phyloP scores from a whole-genome alignment of 805 yeast genomes.

The Starmerella kuoi region DNA sequence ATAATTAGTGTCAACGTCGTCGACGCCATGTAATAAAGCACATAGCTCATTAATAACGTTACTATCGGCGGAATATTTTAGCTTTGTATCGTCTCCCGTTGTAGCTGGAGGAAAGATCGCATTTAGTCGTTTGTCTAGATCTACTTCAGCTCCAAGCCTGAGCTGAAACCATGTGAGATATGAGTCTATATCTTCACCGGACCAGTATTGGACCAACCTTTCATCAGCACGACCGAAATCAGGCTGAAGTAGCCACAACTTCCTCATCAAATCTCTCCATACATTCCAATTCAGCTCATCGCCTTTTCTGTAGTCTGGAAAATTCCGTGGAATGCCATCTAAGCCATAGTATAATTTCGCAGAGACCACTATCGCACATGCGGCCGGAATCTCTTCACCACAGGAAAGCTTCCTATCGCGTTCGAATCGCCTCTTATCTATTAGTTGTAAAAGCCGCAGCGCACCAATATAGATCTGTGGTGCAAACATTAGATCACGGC shows the following conservation, averaged over 20 bases:
- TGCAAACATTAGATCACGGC: slow-evolving; percentile 37
- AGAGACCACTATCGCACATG: slow-evolving; percentile 12
- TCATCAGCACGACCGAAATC: slow-evolving; percentile 25
- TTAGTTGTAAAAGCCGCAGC: slow-evolving; percentile 22
- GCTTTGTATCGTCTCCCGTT: background rate
- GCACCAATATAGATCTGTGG: slow-evolving; percentile 37
- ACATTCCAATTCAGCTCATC: slow-evolving; percentile 21
- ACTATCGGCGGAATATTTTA: background rate
- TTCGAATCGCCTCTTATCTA: background rate
- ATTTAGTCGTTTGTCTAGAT: slow-evolving; percentile 11
- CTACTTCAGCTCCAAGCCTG: background rate
- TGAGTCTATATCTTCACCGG: slow-evolving; percentile 33
- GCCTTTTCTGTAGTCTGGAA: slow-evolving; percentile 6
- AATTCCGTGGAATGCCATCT: slow-evolving; percentile 18
- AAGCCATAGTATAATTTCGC: slow-evolving; percentile 21
- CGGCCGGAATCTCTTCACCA: slow-evolving; percentile 13
- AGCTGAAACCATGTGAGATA: slow-evolving; percentile 42
- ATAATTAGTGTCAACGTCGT: background rate
- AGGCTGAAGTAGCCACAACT: slow-evolving; percentile 23
- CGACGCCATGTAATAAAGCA: slow-evolving; percentile 4
- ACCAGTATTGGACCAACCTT: slow-evolving; percentile 37
- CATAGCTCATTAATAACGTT: slow-evolving; percentile 12
- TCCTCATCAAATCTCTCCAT: slow-evolving; percentile 30
- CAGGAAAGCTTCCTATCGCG: background rate
- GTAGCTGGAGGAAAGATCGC: slow-evolving; percentile 21